These are phyloP conservation scores for Myrica gale DNA, from an alignment of 306 rosid species.

Conservation along the genomic window DNA sequence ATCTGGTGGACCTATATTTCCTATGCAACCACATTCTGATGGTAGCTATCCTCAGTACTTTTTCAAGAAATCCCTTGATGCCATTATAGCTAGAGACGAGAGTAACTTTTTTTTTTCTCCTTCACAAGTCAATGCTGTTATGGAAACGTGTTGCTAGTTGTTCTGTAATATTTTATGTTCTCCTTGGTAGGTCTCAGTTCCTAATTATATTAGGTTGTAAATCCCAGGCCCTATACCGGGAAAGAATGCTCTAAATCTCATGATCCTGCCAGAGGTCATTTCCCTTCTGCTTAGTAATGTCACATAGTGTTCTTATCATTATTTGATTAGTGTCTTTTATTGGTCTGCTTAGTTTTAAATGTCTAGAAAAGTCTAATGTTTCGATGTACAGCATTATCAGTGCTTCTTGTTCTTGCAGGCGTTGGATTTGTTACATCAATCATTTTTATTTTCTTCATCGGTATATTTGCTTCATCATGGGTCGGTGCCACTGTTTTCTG, in stretches of 20 bases:
- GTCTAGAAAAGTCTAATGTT: not conserved
- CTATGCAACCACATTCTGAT: not conserved
- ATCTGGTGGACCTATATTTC: not conserved
- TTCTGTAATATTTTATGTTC: not conserved
- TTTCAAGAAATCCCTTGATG: not conserved
- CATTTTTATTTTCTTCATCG: constrained; percentile 37
- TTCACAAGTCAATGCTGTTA: not conserved
- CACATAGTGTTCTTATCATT: not conserved
- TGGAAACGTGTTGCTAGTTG: not conserved
- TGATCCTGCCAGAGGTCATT: not conserved
- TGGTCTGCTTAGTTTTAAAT: not conserved
- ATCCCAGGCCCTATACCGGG: not conserved
- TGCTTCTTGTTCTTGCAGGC: constrained; percentile 37
- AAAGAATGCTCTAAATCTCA: not conserved
- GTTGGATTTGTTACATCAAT: constrained; percentile 52
- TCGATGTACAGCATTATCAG: not conserved
- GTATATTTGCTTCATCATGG: constrained; percentile 59
- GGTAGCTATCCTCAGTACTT: not conserved
- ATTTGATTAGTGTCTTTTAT: not conserved
- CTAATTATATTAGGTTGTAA: not conserved
- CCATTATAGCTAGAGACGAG: not conserved
- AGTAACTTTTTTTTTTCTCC: not conserved
- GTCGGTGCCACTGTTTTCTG: constrained; percentile 54
- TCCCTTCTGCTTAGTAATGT: constrained; percentile 1
- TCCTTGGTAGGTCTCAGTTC: not conserved